Evolutionary conservation across 179 eudicot species (phyloP).

Genomic region (Beta lomatogona): DNA sequence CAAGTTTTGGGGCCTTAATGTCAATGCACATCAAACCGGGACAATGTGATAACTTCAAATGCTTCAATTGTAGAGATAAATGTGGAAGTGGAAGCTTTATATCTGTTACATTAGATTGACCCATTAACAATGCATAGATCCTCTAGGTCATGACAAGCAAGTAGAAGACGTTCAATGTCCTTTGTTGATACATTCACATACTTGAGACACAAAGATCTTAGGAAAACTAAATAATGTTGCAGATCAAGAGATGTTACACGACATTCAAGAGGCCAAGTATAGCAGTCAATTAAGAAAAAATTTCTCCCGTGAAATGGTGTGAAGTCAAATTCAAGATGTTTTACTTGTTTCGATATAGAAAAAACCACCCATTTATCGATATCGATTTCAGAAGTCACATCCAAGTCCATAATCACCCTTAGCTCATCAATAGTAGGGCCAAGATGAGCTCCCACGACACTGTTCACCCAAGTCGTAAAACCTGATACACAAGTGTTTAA

Average conservation of each 20-base stretch:
- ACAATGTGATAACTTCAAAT: constrained; percentile 8
- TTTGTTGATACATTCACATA: neutral
- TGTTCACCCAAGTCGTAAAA: no score
- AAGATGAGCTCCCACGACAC: no score
- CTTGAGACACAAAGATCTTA: constrained; percentile 8
- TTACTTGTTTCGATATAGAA: constrained; percentile 3
- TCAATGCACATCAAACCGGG: neutral
- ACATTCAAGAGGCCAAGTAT: constrained; percentile 2
- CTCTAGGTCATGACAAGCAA: neutral
- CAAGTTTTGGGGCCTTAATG: constrained; percentile 19
- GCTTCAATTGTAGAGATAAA: neutral
- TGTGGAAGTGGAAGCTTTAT: neutral
- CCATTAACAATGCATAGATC: neutral
- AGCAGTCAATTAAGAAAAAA: neutral
- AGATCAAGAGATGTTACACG: neutral
- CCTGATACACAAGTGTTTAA: no score
- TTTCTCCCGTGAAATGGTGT: neutral
- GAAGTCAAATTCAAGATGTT: neutral
- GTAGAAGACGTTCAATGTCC: neutral
- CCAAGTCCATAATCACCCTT: neutral
- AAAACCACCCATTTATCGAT: constrained; percentile 17
- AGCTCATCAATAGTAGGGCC: neutral
- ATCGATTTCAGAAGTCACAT: neutral
- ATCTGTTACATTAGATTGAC: neutral
- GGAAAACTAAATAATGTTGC: neutral